phyloP scores from a whole-genome alignment of 768 basidiomycete species.

The Rhodosporidiobolus odoratus region DNA sequence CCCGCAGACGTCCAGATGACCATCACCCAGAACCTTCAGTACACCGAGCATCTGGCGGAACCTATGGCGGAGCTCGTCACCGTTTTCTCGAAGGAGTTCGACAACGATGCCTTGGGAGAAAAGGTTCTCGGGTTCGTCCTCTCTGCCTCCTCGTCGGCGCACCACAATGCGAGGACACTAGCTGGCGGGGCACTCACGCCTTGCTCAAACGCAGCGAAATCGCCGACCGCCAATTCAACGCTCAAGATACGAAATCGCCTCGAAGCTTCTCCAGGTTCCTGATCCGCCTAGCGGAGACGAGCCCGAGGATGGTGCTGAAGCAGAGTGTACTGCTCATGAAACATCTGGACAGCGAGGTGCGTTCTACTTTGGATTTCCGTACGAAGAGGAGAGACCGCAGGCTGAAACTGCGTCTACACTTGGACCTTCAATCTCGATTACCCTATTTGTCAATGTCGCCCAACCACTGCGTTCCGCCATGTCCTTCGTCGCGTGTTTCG shows the following conservation, averaged over 20 bases:
- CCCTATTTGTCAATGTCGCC: too few relatives aligned
- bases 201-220: slow-evolving; percentile 59
- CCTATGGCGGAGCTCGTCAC: slow-evolving; percentile 86
- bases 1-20: slow-evolving; percentile 63
- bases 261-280: slow-evolving; percentile 80
- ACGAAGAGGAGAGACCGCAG: too few relatives aligned
- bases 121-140: slow-evolving; percentile 62
- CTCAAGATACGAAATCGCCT: slow-evolving; percentile 80
- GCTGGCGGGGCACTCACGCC: slow-evolving; percentile 24
- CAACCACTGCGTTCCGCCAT: too few relatives aligned
- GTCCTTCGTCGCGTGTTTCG: too few relatives aligned
- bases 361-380: slow-evolving; percentile 37
- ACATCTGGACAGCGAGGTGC: slow-evolving; percentile 87
- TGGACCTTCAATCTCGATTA: too few relatives aligned
- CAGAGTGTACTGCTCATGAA: slow-evolving; percentile 77
- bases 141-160: not conserved
- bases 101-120: slow-evolving; percentile 80
- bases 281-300: slow-evolving; percentile 68
- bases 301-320: slow-evolving; percentile 74
- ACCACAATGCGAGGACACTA: too few relatives aligned
- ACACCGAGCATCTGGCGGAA: slow-evolving; percentile 89
- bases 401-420: too few relatives aligned
- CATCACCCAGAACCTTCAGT: slow-evolving; percentile 86
- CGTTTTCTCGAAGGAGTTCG: slow-evolving; percentile 74
- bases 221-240: slow-evolving; percentile 66